Base-by-base conservation (phyloP, 306 rosid genomes). In the Alnus glutinosa region DNA sequence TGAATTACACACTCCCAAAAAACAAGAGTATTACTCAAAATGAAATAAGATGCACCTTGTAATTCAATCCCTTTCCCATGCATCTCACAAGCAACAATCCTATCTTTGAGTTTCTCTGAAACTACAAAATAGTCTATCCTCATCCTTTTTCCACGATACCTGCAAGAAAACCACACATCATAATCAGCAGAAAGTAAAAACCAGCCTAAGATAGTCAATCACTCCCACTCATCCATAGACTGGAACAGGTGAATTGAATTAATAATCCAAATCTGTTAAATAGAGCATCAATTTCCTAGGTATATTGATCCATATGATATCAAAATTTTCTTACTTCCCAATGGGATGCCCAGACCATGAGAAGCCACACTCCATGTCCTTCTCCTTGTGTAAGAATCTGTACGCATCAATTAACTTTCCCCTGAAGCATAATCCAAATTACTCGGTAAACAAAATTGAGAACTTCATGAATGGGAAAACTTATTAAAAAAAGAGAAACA, bases 71-170 rank as follows among this genome's bases (percentile, higher is more conserved):
- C 98, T 11, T 84, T 80, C 81, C 98, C 98, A 8, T 85, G 97
- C 89, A 92, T 91, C 82, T 91, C 90, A 75, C 98, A 92, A n/a
- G 89, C 87, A 86, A 82, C 81, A 83, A 91, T 91, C 88, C 83
- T 89, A 67, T 88, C 93, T 83, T 84, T 82, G 32, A 95, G 88
- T 71, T 77, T 64, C 83, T 95, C 96, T 55, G 96, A 87, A 79
- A 83, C 91, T 77, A 89, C 8, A 70, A 92, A 92, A 73, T 92
- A 95, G 90, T 95, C 98, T 71, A 95, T 95, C 87, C 98, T 88
- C 98, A 95, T 95, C 83, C 97, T 86, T 87, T 95, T 95, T 78
- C 98, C 98, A 9, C 98, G 93, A 79, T 95, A 92, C 96, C 98
- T 95, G 82, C 85, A 79, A 81, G 81, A 73, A 79, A 82, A 78